Evolutionary conservation across 2,329 filamentous ascomycete species (phyloP), one percentile per base, ranked within the genome.

Genomic region (Fusarium sororula): DNA sequence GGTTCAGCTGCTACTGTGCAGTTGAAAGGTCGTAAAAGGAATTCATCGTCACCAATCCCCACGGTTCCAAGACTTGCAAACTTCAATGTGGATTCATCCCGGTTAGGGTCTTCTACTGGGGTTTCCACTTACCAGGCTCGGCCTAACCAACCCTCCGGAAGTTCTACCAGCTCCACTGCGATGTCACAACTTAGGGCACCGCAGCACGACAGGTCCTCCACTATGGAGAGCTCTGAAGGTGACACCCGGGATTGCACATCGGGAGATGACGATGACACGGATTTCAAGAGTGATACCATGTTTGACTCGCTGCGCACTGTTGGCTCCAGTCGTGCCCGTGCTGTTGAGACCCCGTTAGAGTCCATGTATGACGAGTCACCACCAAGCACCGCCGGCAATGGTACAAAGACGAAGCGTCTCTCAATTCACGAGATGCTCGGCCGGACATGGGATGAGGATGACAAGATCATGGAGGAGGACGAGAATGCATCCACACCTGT

Each of bases 331-430:
- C 92, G 91, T 70, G 87, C 89, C 61, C 89, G 91, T 68, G 89
- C 90, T 39, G 87, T 90, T 53, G 90, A 94, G 79, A 92, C 92
- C 35, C 92, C 93, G 22, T 84, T 95, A 56, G 93, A 95, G 78
- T 93, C 90, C 30, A 93, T 95, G 85, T 95, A 95, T 81, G 93
- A 95, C 82, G 93, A 95, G 76, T 94, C 92, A 20, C 92, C 91
- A 41, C 89, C 90, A 13, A 89, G 87, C 78, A 87, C 88, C 2
- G 86, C 87, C 24, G 84, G 86, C 61, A 87, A 87, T 73, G 82
- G 86, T 63, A 87, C 74, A 74, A 90, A 86, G 78, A 83, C 85
- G 6, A 90, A 89, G 75, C 84, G 89, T 32, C 79, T 89, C 17
- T 90, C 89, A 1, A 89, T 90, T 42, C 89, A 90, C 54, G 89